A percentile compares a stretch with the other conserved stretches of the same genome.
phyloP scores from a whole-genome alignment of 805 yeast genomes.

The Ogataea pilisensis region DNA sequence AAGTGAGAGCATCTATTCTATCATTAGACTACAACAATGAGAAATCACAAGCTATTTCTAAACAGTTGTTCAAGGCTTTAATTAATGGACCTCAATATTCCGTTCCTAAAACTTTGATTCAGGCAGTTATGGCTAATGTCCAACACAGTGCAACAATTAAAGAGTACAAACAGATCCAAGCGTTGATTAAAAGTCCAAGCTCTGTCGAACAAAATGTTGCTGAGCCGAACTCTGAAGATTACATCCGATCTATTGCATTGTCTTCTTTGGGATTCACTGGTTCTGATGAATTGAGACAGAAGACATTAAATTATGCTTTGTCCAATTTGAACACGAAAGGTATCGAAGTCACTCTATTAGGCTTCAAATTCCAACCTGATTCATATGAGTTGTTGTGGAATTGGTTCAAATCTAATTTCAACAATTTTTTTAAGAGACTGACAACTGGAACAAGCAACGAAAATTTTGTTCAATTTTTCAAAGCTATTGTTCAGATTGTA shows the following conservation, averaged over 20 bases:
- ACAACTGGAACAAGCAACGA: conserved; percentile 40
- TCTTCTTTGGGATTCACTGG: conserved; percentile 49
- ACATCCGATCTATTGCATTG: conserved; percentile 54
- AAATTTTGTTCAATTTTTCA: conserved; percentile 39
- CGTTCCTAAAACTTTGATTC: conserved; percentile 50
- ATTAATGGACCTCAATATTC: conserved; percentile 48
- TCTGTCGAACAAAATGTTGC: conserved; percentile 38
- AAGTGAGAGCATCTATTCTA: conserved; percentile 40
- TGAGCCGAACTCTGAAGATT: conserved; percentile 20
- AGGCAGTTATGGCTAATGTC: conserved; percentile 34
- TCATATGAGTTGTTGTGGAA: conserved; percentile 39
- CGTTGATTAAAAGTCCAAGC: conserved; percentile 47
- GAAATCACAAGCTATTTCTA: conserved; percentile 32
- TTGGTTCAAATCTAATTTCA: conserved; percentile 55
- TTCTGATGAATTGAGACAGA: conserved; percentile 42
- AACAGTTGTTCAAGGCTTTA: conserved; percentile 43
- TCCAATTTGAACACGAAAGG: conserved; percentile 52
- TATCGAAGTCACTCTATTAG: conserved; percentile 56
- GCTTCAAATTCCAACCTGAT: conserved; percentile 39
- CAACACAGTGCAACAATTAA: conserved; percentile 31
- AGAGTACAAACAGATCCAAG: conserved; percentile 58
- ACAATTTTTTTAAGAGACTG: conserved; percentile 47
- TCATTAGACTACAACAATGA: conserved; percentile 32
- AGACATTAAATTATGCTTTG: conserved; percentile 53
- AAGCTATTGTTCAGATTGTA: conserved; percentile 39